A percentile compares a stretch with the other conserved stretches of the same genome.
These are phyloP conservation scores for Corylus americana DNA, from an alignment of 306 rosid genomes.

Conservation along the genomic window DNA sequence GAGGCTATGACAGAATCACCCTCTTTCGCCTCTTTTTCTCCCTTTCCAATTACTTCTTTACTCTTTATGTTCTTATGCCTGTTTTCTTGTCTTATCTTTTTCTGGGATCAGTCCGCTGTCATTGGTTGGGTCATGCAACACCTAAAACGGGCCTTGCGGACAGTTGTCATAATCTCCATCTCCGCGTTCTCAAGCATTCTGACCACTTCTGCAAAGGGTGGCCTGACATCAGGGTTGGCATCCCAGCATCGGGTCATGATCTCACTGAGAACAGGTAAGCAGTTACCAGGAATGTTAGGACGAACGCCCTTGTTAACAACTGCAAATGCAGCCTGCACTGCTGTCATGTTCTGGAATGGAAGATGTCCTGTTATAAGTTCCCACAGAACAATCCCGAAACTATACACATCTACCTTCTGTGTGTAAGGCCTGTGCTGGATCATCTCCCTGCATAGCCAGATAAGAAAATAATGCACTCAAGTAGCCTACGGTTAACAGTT, in stretches of 20 bases:
- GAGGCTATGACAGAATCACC: slow-evolving; percentile 52
- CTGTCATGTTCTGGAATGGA: slow-evolving; percentile 97
- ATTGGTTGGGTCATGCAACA: slow-evolving; percentile 90
- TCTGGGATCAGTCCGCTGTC: slow-evolving; percentile 75
- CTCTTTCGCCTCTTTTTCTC: slow-evolving; percentile 36
- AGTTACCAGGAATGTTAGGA: slow-evolving; percentile 74
- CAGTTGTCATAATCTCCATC: slow-evolving; percentile 84
- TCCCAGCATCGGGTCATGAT: slow-evolving; percentile 99
- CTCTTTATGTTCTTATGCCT: slow-evolving; percentile 41
- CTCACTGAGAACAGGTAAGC: slow-evolving; percentile 83
- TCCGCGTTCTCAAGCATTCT: slow-evolving; percentile 91
- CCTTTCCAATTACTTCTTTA: slow-evolving; percentile 26
- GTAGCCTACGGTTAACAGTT: neutral
- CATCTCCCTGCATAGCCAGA: slow-evolving; percentile 78
- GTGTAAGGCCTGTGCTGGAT: slow-evolving; percentile 99
- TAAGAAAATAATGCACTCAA: slow-evolving; percentile 8
- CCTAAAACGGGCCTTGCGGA: slow-evolving; percentile 94
- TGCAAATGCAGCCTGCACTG: slow-evolving; percentile 98
- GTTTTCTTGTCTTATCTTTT: slow-evolving; percentile 28
- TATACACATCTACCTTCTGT: slow-evolving; percentile 90
- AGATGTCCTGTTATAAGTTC: slow-evolving; percentile 95
- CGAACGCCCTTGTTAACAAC: slow-evolving; percentile 90
- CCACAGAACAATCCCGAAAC: slow-evolving; percentile 98
- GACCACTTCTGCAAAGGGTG: slow-evolving; percentile 77
- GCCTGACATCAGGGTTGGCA: slow-evolving; percentile 88